Evolutionary conservation across 192 early-diverging fungal genomes (phyloP).

Genomic region (Coemansia umbellata): DNA sequence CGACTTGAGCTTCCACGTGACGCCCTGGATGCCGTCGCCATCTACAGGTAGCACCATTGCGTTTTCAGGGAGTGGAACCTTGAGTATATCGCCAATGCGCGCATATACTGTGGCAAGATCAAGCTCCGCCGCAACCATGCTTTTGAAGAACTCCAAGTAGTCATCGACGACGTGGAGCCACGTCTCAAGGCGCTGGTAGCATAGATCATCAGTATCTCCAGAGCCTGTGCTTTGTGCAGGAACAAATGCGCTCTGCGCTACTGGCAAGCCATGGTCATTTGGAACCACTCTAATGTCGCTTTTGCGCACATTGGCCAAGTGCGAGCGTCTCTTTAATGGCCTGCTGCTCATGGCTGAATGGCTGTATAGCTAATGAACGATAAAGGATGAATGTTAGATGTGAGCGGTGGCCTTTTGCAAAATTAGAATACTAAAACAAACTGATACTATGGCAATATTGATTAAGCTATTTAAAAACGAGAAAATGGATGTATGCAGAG

Average conservation of each 20-base stretch:
- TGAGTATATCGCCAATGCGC: constrained; percentile 43
- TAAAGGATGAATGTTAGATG: no score
- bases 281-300: constrained; percentile 43
- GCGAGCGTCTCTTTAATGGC: constrained; percentile 15
- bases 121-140: constrained; percentile 48
- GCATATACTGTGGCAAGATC: constrained; percentile 50
- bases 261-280: neutral
- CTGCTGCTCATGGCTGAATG: neutral
- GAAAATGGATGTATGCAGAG: no score
- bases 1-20: constrained; percentile 26
- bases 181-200: constrained; percentile 38
- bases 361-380: no score
- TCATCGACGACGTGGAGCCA: constrained; percentile 37
- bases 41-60: constrained; percentile 20
- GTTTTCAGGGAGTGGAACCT: constrained; percentile 29
- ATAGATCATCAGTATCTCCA: constrained; percentile 33
- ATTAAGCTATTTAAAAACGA: no score
- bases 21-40: constrained; percentile 24
- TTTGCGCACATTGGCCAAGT: constrained; percentile 29
- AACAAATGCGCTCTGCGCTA: constrained; percentile 10
- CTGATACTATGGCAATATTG: no score
- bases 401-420: no score
- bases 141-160: constrained; percentile 41
- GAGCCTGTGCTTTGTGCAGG: constrained; percentile 33
- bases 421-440: no score